phyloP scores from a whole-genome alignment of 768 basidiomycete species.

The Tylopilus felleus region DNA sequence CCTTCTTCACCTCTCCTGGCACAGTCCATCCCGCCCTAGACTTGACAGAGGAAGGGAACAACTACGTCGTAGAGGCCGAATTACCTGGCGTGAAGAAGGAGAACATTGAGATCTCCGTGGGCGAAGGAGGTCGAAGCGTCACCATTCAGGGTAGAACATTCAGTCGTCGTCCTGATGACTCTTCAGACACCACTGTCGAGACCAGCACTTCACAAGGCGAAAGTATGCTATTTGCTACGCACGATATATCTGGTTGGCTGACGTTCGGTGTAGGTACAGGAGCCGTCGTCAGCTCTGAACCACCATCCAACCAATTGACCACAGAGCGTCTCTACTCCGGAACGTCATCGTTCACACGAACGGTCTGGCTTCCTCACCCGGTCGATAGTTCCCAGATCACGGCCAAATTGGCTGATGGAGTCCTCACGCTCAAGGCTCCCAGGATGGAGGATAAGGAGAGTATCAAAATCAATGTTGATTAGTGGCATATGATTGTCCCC shows the following conservation, averaged over 20 bases:
- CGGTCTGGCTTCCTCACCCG: slow-evolving; percentile 66
- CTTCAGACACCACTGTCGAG: slow-evolving; percentile 19
- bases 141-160: slow-evolving; percentile 66
- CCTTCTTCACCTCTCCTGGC: slow-evolving; percentile 39
- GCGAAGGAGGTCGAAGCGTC: slow-evolving; percentile 65
- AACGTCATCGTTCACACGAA: slow-evolving; percentile 58
- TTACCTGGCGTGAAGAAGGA: slow-evolving; percentile 78
- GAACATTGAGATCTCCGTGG: slow-evolving; percentile 65
- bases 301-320: slow-evolving; percentile 45
- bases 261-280: slow-evolving; percentile 6
- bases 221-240: slow-evolving; percentile 23
- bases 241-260: neutral
- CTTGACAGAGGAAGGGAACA: slow-evolving; percentile 59
- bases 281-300: slow-evolving; percentile 16
- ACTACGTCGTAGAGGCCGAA: slow-evolving; percentile 72
- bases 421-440: slow-evolving; percentile 59
- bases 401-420: slow-evolving; percentile 66
- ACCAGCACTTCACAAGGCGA: slow-evolving; percentile 14
- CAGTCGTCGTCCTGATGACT: slow-evolving; percentile 23
- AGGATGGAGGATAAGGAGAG: slow-evolving; percentile 59
- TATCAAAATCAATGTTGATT: slow-evolving; percentile 44
- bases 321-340: slow-evolving; percentile 59
- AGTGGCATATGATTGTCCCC: neutral
- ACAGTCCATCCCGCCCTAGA: slow-evolving; percentile 58
- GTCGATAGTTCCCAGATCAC: slow-evolving; percentile 55